Percentiles rank a stretch among this genome's conserved stretches.
phyloP scores from a whole-genome alignment of 2,329 filamentous ascomycete species.

The Aspergillus transmontanensis region DNA sequence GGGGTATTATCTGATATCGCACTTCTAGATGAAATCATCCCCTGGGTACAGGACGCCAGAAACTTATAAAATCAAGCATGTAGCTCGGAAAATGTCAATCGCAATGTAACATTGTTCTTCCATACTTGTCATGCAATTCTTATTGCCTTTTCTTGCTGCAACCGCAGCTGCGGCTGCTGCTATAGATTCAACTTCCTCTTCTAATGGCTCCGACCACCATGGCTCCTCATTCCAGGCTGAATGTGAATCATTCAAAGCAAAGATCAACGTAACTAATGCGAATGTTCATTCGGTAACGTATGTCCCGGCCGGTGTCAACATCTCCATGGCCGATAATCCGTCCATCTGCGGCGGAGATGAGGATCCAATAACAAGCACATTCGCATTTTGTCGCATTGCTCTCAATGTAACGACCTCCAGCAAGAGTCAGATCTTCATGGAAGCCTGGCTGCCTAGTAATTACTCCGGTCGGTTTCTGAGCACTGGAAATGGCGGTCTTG shows the following conservation, averaged over 20 bases:
- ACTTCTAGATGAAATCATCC: neutral
- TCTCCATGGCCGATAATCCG: neutral
- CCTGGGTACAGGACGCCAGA: neutral
- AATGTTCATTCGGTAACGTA: neutral
- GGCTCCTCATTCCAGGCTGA: neutral
- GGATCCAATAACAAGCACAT: neutral
- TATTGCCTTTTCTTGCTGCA: neutral
- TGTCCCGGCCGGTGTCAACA: neutral
- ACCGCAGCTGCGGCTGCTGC: neutral
- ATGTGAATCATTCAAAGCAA: neutral
- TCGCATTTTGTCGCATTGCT: neutral
- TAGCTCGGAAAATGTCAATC: neutral
- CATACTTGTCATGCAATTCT: neutral
- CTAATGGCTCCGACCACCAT: neutral
- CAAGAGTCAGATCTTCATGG: neutral
- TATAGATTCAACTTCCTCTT: neutral
- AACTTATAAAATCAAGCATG: neutral
- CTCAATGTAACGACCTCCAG: neutral
- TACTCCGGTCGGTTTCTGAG: neutral
- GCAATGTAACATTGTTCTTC: neutral
- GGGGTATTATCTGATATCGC: neutral
- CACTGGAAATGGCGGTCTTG: neutral
- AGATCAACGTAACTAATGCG: neutral
- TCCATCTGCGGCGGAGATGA: neutral
- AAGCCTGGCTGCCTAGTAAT: neutral